phyloP scores from a whole-genome alignment of 2,329 filamentous ascomycete genomes.

The Ceratocystis smalleyi region DNA sequence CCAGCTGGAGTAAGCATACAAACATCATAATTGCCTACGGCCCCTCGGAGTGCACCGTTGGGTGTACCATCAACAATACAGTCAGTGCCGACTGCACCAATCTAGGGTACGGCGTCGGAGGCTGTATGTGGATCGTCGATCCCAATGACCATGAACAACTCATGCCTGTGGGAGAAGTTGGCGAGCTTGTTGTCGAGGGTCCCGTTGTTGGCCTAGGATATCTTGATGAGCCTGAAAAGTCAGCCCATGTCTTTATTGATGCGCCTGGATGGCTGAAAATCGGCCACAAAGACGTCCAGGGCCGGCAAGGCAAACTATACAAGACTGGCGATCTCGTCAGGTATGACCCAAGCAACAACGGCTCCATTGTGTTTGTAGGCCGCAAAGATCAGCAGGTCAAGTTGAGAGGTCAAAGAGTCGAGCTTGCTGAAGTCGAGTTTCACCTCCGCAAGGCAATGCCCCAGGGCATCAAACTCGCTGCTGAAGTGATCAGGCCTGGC shows the following conservation, averaged over 20 bases:
- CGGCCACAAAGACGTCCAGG: conserved; percentile 25
- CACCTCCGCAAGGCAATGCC: conserved; percentile 33
- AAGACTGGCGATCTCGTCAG: conserved; percentile 45
- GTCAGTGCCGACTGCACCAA: conserved; percentile 28
- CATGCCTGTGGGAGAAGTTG: conserved; percentile 33
- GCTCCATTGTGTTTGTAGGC: conserved; percentile 41
- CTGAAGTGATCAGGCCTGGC: conserved; percentile 34
- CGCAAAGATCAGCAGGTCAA: conserved; percentile 56
- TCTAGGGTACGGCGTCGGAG: conserved; percentile 35
- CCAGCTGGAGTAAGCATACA: conserved; percentile 31
- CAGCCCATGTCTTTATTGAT: conserved; percentile 40
- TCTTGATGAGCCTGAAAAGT: conserved; percentile 41
- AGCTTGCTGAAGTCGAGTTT: conserved; percentile 39
- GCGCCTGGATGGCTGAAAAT: conserved; percentile 37
- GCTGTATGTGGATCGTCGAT: conserved; percentile 37
- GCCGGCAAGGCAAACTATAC: conserved; percentile 34
- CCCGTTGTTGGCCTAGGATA: conserved; percentile 49
- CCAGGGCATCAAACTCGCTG: conserved; percentile 28
- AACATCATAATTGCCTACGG: conserved; percentile 38
- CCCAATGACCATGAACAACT: conserved; percentile 32
- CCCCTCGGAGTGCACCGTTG: conserved; percentile 39
- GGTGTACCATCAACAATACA: conserved; percentile 34
- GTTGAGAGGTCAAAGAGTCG: conserved; percentile 48
- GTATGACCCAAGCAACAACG: conserved; percentile 38
- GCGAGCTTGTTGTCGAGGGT: conserved; percentile 40